Percentiles rank a stretch among this genome's conserved stretches.
phyloP scores from a whole-genome alignment of 768 basidiomycete genomes.

The Auriscalpium microsporum region DNA sequence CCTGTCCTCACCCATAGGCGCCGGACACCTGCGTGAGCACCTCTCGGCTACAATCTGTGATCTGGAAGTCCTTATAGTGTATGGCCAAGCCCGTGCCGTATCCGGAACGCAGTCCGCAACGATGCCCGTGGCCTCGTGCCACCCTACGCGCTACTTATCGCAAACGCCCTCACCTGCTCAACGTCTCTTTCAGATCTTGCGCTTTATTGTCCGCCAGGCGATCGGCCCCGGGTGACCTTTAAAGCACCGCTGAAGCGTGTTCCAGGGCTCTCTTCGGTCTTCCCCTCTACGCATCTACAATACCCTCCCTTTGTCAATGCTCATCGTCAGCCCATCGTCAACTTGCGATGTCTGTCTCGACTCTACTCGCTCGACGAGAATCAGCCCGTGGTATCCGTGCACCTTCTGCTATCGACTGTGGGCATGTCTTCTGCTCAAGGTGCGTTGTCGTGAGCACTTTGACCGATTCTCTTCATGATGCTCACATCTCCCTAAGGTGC shows the following conservation, averaged over 20 bases:
- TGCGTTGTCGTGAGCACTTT: conserved; percentile 6
- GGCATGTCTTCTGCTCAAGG: conserved; percentile 17
- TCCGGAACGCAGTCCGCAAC: conserved; percentile 9
- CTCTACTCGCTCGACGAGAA: conserved; percentile 14
- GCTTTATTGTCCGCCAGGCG: conserved; percentile 12
- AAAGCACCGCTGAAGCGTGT: conserved; percentile 11
- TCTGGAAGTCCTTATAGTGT: neutral
- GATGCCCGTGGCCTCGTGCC: conserved; percentile 11
- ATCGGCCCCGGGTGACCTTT: conserved; percentile 11
- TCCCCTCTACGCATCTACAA: conserved; percentile 2
- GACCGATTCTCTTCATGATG: neutral
- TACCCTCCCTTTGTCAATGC: conserved; percentile 13
- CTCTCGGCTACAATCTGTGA: conserved; percentile 1
- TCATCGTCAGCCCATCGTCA: conserved; percentile 18
- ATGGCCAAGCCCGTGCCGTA: neutral
- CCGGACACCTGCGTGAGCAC: neutral
- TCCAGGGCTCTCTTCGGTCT: conserved; percentile 10
- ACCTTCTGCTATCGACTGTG: conserved; percentile 20
- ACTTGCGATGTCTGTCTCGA: conserved; percentile 23
- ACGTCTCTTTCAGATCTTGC: conserved; percentile 1
- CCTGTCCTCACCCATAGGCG: neutral
- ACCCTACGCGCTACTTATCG: conserved; percentile 1
- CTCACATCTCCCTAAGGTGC: conserved; percentile 3
- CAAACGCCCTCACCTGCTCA: conserved; percentile 3
- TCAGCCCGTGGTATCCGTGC: conserved; percentile 1